Base-by-base conservation (phyloP, 805 yeast genomes). In the Torulaspora maleeae region DNA sequence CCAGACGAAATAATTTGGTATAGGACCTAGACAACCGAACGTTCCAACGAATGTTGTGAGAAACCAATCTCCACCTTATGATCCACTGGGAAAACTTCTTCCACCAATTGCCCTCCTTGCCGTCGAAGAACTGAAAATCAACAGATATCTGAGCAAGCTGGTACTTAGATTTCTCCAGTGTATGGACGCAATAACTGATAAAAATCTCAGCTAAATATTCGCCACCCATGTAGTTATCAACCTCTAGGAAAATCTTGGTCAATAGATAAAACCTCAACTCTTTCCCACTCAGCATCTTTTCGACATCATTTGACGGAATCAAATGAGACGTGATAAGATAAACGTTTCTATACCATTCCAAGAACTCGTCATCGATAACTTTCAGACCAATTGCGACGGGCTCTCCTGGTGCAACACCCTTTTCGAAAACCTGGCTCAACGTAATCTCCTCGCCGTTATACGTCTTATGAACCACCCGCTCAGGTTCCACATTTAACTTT, bases 41-140 rank as follows among this genome's bases (percentile, higher is more conserved):
- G 27, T 65, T 59, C 73, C 73, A 70, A 15, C 68, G 66, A 11
- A 70, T 60, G 41, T 70, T 70, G 41, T 68, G 66, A 24, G 73
- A 68, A 1, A 69, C 60, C 9, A 70, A 50, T 45, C 66, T 64
- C 59, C 71, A 65, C 44, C 58, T 62, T 7, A 59, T 52, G 6
- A 70, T 47, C 73, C 73, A 70, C 15, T 56, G 43, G 1, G 71
- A 51, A 33, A 70, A 61, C 12, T 61, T 56, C 0, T 45, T 34
- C 73, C 73, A 70, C 65, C 65, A 63, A 41, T 50, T 51, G 7
- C 47, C 44, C 3, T 39, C 28, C 1, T 48, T 46, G 7, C 41
- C 35, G 3, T 46, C 41, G 39, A 52, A 44, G 43, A 56, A 53
- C 41, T 55, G 59, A 43, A 67, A 64, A 37, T 63, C 68, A 5